Evolutionary conservation across 1,139 yeast genomes (phyloP).

Genomic region (Geotrichum candidum): DNA sequence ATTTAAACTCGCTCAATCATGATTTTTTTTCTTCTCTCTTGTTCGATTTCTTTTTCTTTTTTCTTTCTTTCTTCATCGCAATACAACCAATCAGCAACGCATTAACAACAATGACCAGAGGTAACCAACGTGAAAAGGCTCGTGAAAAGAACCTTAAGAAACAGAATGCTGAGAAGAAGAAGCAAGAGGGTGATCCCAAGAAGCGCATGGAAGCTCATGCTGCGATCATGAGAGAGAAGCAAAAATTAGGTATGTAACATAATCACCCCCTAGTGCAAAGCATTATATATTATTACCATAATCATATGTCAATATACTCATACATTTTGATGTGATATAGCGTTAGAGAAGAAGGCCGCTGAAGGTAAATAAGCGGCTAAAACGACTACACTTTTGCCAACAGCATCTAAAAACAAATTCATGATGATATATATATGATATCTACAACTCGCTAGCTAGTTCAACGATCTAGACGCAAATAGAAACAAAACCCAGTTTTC

Average conservation of each 20-base stretch:
- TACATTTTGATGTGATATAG: conserved; percentile 9
- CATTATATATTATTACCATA: neutral
- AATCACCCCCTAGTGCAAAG: neutral
- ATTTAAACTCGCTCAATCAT: neutral
- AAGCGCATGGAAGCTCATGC: conserved; percentile 86
- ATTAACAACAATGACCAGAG: conserved; percentile 66
- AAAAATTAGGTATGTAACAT: conserved; percentile 62
- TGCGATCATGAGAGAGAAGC: conserved; percentile 80
- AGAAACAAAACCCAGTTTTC: neutral
- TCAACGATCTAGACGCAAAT: neutral
- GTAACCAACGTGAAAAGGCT: conserved; percentile 93
- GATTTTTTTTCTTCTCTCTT: neutral
- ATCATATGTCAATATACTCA: neutral
- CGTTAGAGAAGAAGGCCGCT: conserved; percentile 22
- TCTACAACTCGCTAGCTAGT: neutral
- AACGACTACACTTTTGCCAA: neutral
- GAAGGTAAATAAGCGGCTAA: neutral
- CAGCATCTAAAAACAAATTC: neutral
- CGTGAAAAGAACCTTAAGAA: conserved; percentile 84
- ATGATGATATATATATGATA: neutral
- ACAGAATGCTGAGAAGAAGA: conserved; percentile 54
- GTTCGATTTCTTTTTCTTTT: neutral
- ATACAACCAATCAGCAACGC: neutral
- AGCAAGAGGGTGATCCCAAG: conserved; percentile 74
- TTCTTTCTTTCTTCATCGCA: neutral